These are phyloP conservation scores for Typha latifolia DNA, from an alignment of 176 grass and related monocot species.

Conservation along the genomic window DNA sequence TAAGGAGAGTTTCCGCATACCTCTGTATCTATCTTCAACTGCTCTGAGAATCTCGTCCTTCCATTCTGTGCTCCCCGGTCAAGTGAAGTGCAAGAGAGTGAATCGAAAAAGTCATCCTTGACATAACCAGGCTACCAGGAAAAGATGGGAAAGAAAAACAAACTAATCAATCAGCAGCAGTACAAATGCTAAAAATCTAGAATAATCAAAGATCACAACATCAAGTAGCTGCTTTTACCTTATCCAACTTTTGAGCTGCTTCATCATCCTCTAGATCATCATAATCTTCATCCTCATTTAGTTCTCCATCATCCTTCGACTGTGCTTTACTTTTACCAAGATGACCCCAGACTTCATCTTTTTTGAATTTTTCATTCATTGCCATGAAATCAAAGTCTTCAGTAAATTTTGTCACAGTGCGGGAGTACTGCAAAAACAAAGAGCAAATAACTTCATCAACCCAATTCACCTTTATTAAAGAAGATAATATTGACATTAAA, in stretches of 20 bases:
- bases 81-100: conserved; percentile 53
- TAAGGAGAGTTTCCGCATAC: conserved; percentile 12
- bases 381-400: conserved; percentile 92
- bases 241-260: conserved; percentile 37
- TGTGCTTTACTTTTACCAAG: conserved; percentile 65
- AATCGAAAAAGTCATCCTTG: conserved; percentile 84
- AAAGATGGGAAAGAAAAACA: conserved; percentile 8
- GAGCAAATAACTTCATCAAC: neutral
- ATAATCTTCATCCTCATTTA: conserved; percentile 56
- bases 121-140: conserved; percentile 57
- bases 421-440: conserved; percentile 38
- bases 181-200: neutral
- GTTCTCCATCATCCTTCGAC: conserved; percentile 54
- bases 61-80: conserved; percentile 50
- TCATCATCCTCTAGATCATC: conserved; percentile 43
- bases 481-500: too few species aligned
- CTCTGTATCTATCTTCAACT: conserved; percentile 62
- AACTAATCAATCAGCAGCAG: conserved; percentile 1
- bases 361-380: conserved; percentile 95
- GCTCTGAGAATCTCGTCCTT: conserved; percentile 47
- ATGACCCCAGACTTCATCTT: conserved; percentile 85
- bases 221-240: conserved; percentile 15
- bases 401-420: conserved; percentile 49
- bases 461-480: neutral
- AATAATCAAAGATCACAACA: neutral